Conservation (phyloP, 805 yeast species). For the Myxozyma monticola region DNA sequence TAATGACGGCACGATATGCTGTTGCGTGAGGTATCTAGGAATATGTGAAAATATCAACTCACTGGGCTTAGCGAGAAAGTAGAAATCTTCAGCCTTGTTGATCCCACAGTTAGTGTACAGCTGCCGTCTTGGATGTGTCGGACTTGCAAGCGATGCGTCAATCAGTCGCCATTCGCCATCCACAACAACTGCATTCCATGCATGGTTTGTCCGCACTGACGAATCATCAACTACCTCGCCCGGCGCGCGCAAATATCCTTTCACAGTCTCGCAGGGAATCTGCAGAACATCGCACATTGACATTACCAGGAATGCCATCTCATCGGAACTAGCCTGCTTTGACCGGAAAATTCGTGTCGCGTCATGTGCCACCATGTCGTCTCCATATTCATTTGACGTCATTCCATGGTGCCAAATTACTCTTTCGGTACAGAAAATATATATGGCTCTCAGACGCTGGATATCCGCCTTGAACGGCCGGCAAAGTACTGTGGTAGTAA, state of each 20-base stretch:
- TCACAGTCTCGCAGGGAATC: slow-evolving; percentile 70
- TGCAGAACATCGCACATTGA: slow-evolving; percentile 69
- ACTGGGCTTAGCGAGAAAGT: slow-evolving; percentile 76
- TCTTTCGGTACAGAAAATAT: slow-evolving; percentile 60
- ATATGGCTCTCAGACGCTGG: slow-evolving; percentile 67
- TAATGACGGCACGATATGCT: slow-evolving; percentile 82
- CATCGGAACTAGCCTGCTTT: slow-evolving; percentile 64
- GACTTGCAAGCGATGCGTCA: slow-evolving; percentile 69
- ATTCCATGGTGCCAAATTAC: slow-evolving; percentile 45
- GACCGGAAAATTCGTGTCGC: slow-evolving; percentile 39
- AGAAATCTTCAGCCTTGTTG: slow-evolving; percentile 52
- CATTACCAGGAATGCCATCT: slow-evolving; percentile 73
- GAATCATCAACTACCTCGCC: slow-evolving; percentile 53
- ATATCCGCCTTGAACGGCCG: slow-evolving; percentile 53
- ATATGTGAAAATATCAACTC: slow-evolving; percentile 80
- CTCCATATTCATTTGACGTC: slow-evolving; percentile 30
- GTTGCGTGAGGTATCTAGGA: slow-evolving; percentile 75
- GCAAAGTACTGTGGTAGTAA: slow-evolving; percentile 55
- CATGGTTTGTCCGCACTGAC: slow-evolving; percentile 60
- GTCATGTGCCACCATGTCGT: slow-evolving; percentile 28
- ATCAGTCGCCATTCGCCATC: slow-evolving; percentile 78
- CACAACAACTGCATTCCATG: slow-evolving; percentile 80
- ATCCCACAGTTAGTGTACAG: slow-evolving; percentile 42
- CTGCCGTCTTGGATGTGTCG: slow-evolving; percentile 53
- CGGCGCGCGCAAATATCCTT: slow-evolving; percentile 83